A percentile compares a stretch with the other conserved stretches of the same genome.
Conservation (phyloP, 768 basidiomycete genomes). For the Amanita jacksonii region DNA sequence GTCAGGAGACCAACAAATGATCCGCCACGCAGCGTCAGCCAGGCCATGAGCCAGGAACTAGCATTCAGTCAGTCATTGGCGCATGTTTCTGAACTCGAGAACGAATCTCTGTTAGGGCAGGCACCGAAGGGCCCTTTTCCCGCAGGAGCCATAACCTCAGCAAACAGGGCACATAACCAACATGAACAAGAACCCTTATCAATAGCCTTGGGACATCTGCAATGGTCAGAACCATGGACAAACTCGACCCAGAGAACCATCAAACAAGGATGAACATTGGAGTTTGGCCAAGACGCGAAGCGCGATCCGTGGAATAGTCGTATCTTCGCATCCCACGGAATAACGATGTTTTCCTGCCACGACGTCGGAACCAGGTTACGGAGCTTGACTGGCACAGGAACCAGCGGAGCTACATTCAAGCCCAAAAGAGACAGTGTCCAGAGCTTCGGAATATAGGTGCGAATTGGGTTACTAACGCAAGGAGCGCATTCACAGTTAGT, state of each 20-base stretch:
- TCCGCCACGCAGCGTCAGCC: slow-evolving; percentile 10
- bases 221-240: slow-evolving; percentile 4
- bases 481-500: slow-evolving; percentile 23
- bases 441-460: slow-evolving; percentile 16
- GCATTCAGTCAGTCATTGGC: slow-evolving; percentile 4
- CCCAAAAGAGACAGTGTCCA: slow-evolving; percentile 18
- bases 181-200: slow-evolving; percentile 11
- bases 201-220: neutral
- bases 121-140: slow-evolving; percentile 20
- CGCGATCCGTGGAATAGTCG: neutral
- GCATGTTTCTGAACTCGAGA: slow-evolving; percentile 34
- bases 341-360: slow-evolving; percentile 11
- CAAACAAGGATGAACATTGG: neutral
- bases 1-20: neutral
- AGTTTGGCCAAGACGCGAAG: slow-evolving; percentile 2
- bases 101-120: slow-evolving; percentile 45
- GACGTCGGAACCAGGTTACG: slow-evolving; percentile 2
- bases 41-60: slow-evolving; percentile 9
- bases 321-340: slow-evolving; percentile 10
- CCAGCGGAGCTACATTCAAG: slow-evolving; percentile 11
- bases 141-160: slow-evolving; percentile 33
- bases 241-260: slow-evolving; percentile 3
- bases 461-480: slow-evolving; percentile 29
- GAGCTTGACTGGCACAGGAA: slow-evolving; percentile 20
- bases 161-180: slow-evolving; percentile 15